A percentile compares a stretch with the other conserved stretches of the same genome.
phyloP scores from a whole-genome alignment of 2,329 filamentous ascomycete genomes.

The Fusarium buxicola region DNA sequence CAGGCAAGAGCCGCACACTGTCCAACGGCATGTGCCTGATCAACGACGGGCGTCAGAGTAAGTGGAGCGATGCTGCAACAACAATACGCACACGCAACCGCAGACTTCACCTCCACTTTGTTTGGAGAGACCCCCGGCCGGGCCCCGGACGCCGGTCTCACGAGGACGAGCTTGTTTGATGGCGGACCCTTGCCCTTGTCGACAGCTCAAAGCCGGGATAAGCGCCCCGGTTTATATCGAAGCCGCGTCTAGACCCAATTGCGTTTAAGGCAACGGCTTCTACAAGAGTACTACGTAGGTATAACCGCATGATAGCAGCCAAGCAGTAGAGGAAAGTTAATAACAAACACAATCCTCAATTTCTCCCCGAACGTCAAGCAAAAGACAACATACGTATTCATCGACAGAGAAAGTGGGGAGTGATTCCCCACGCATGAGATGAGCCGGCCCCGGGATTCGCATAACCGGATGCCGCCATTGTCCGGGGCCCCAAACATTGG shows the following conservation, averaged over 20 bases:
- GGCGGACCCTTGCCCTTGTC: conserved; percentile 30
- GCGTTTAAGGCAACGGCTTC: not conserved
- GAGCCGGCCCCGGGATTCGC: conserved; percentile 25
- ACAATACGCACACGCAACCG: conserved; percentile 18
- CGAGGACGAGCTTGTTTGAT: conserved; percentile 15
- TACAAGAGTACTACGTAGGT: not conserved
- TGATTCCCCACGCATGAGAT: conserved; percentile 19
- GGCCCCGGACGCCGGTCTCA: conserved; percentile 19
- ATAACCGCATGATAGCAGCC: not conserved
- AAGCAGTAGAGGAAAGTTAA: not conserved
- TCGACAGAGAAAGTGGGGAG: conserved; percentile 11
- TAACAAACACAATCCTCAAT: not conserved
- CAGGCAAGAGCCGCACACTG: conserved; percentile 4
- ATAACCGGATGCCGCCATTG: conserved; percentile 9
- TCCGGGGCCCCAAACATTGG: conserved; percentile 34
- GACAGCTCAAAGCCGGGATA: conserved; percentile 18
- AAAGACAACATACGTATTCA: not conserved
- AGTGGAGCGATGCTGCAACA: conserved; percentile 26
- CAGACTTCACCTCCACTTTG: conserved; percentile 20
- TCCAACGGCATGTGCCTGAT: conserved; percentile 14
- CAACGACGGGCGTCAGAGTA: conserved; percentile 14
- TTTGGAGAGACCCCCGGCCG: conserved; percentile 14
- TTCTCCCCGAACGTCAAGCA: not conserved
- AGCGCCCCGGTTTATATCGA: conserved; percentile 13
- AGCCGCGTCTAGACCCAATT: not conserved